A percentile compares a stretch with the other conserved stretches of the same genome.
These are phyloP conservation scores for Buddleja alternifolia DNA, from an alignment of 257 asterid species.

Conservation along the genomic window DNA sequence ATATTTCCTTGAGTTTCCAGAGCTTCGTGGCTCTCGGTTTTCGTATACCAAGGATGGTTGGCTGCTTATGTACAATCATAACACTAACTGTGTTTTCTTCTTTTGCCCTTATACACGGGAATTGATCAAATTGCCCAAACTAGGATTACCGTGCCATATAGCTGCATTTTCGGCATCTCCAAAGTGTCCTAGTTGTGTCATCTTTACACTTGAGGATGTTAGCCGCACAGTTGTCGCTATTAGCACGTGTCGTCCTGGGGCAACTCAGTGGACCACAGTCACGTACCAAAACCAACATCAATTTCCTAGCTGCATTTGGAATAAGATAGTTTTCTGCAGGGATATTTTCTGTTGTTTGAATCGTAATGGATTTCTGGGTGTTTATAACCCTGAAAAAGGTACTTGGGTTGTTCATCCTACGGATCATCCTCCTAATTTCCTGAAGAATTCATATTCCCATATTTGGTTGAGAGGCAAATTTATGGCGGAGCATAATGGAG, in stretches of 20 bases:
- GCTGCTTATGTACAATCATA: slow-evolving; percentile 54
- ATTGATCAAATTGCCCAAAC: slow-evolving; percentile 25
- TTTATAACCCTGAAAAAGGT: slow-evolving; percentile 51
- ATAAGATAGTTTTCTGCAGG: slow-evolving; percentile 12
- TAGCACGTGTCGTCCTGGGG: slow-evolving; percentile 19
- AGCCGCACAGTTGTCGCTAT: slow-evolving; percentile 41
- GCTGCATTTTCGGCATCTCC: slow-evolving; percentile 63
- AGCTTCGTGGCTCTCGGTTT: slow-evolving; percentile 40
- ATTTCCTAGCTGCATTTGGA: slow-evolving; percentile 46
- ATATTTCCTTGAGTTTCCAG: slow-evolving; percentile 49
- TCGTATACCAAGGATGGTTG: slow-evolving; percentile 59
- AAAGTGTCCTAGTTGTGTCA: slow-evolving; percentile 47
- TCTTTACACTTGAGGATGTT: slow-evolving; percentile 47
- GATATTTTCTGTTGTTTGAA: slow-evolving; percentile 51
- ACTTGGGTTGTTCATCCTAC: slow-evolving; percentile 69
- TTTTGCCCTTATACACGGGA: slow-evolving; percentile 45
- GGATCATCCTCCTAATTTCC: slow-evolving; percentile 74
- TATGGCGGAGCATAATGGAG: slow-evolving; percentile 88
- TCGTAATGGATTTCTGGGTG: slow-evolving; percentile 56
- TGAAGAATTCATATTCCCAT: slow-evolving; percentile 56
- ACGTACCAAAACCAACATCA: slow-evolving; percentile 43
- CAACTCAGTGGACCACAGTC: slow-evolving; percentile 50
- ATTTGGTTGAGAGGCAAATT: slow-evolving; percentile 94
- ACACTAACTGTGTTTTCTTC: slow-evolving; percentile 41
- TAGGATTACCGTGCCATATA: slow-evolving; percentile 39